These are phyloP conservation scores for Curvularia spicifera DNA, from an alignment of 2,329 filamentous ascomycete genomes.

Conservation along the genomic window DNA sequence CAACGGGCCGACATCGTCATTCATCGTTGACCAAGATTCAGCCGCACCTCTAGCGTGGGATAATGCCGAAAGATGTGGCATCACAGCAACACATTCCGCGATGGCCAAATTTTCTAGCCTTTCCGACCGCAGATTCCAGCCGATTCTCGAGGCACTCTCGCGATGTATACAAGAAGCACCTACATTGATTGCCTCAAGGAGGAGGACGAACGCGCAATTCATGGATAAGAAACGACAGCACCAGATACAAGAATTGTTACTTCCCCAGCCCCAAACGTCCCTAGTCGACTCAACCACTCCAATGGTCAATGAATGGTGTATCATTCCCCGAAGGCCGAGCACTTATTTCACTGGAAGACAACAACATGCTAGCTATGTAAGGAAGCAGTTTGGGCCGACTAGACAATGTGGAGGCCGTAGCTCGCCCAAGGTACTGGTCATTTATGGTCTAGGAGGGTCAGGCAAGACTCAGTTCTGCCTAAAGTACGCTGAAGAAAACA, in stretches of 20 bases:
- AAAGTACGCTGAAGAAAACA: slow-evolving; percentile 48
- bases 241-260: not conserved
- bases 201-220: not conserved
- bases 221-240: not conserved
- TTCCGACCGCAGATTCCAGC: slow-evolving; percentile 4
- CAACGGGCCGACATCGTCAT: slow-evolving; percentile 10
- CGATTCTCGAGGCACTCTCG: not conserved
- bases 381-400: not conserved
- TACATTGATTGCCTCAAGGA: not conserved
- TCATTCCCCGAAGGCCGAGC: not conserved
- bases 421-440: slow-evolving; percentile 34
- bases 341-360: not conserved
- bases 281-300: not conserved
- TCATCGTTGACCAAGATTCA: slow-evolving; percentile 34
- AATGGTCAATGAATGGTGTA: not conserved
- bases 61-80: slow-evolving; percentile 32
- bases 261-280: not conserved
- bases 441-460: slow-evolving; percentile 50
- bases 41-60: slow-evolving; percentile 27
- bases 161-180: not conserved
- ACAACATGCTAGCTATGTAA: not conserved
- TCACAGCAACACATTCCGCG: slow-evolving; percentile 34
- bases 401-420: too few relatives aligned
- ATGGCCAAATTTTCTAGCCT: slow-evolving; percentile 34
- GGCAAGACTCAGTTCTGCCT: slow-evolving; percentile 51